Conservation (phyloP, 2,329 filamentous ascomycete species). For the Paecilomyces niveus region DNA sequence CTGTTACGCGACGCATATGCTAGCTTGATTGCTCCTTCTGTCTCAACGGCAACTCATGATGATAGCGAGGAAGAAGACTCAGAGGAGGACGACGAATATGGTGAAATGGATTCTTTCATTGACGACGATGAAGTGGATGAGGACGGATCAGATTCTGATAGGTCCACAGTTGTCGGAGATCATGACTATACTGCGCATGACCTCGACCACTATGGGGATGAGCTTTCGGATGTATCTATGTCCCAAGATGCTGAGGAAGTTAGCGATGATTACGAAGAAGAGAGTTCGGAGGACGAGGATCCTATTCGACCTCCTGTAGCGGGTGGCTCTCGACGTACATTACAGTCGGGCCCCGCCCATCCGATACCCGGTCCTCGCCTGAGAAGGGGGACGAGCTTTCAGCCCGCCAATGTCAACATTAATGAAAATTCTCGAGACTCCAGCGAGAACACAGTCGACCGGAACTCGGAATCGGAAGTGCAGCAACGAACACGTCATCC, state of each 20-base stretch:
- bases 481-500: not conserved
- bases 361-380: not conserved
- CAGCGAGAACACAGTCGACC: conserved; percentile 6
- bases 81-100: conserved; percentile 20
- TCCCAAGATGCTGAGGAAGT: conserved; percentile 3
- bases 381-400: not conserved
- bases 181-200: conserved; percentile 9
- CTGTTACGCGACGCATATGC: not conserved
- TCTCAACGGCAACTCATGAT: conserved; percentile 1
- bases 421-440: conserved; percentile 1
- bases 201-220: conserved; percentile 8
- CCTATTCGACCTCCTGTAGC: conserved; percentile 4
- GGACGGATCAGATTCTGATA: conserved; percentile 22
- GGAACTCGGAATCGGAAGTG: not conserved
- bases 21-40: not conserved
- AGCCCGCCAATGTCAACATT: not conserved
- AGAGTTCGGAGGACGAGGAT: conserved; percentile 9
- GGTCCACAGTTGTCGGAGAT: conserved; percentile 24
- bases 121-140: conserved; percentile 9
- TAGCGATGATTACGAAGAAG: conserved; percentile 6
- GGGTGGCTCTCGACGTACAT: conserved; percentile 4
- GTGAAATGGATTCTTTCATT: conserved; percentile 8
- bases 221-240: conserved; percentile 11
- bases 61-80: conserved; percentile 15
- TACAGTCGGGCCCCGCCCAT: not conserved